Percentiles rank a stretch among this genome's conserved stretches.
Evolutionary conservation across 1,284 basidiomycete genomes (phyloP).

Genomic region (Boletellus sp.): DNA sequence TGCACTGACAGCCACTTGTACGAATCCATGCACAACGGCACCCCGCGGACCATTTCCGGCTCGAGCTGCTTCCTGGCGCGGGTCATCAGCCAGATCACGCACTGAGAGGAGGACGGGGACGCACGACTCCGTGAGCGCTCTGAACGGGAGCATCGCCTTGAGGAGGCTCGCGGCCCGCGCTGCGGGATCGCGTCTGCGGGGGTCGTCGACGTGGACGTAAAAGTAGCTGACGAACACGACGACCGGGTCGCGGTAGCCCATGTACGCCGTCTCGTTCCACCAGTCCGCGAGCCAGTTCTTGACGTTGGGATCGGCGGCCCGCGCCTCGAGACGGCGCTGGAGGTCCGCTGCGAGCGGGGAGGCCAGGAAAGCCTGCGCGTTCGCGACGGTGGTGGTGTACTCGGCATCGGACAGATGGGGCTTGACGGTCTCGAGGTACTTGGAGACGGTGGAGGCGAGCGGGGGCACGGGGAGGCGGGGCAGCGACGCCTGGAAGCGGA

Average conservation of each 20-base stretch:
- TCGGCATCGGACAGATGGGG: slow-evolving; percentile 70
- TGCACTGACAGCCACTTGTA: slow-evolving; percentile 85
- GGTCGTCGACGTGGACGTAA: slow-evolving; percentile 83
- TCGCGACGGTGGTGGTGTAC: slow-evolving; percentile 55
- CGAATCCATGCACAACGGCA: slow-evolving; percentile 90
- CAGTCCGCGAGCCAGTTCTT: slow-evolving; percentile 92
- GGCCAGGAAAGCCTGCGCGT: slow-evolving; percentile 68
- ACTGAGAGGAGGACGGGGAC: slow-evolving; percentile 23
- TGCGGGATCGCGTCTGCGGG: slow-evolving; percentile 51
- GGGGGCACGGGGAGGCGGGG: slow-evolving; percentile 84
- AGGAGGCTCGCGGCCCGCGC: slow-evolving; percentile 76
- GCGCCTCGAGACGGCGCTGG: slow-evolving; percentile 76
- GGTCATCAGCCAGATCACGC: not conserved
- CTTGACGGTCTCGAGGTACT: slow-evolving; percentile 82
- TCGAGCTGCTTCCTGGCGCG: slow-evolving; percentile 68
- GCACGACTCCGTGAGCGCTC: slow-evolving; percentile 77
- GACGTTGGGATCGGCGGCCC: slow-evolving; percentile 58
- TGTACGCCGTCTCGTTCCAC: slow-evolving; percentile 95
- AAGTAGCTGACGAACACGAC: slow-evolving; percentile 96
- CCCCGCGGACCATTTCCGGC: slow-evolving; percentile 83
- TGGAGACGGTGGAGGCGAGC: slow-evolving; percentile 74
- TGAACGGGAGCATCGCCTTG: slow-evolving; percentile 82
- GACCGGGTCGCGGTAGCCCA: slow-evolving; percentile 85
- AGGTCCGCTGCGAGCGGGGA: slow-evolving; percentile 72
- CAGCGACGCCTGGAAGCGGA: slow-evolving; percentile 76